Conservation (phyloP, 257 asterid genomes). For the Fraxinus excelsior region DNA sequence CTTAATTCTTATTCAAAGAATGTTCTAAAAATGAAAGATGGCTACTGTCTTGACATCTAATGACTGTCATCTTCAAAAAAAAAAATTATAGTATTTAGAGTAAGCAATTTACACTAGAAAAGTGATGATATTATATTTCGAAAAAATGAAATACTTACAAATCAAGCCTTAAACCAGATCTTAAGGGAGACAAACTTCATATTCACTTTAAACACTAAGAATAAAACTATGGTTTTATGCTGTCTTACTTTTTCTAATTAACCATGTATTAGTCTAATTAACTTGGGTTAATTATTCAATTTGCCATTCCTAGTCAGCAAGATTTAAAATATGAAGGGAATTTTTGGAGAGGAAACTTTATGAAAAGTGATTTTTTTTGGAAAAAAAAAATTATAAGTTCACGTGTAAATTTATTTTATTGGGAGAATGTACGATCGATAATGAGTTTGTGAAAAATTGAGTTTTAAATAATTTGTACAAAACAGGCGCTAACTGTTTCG, state of each 20-base stretch:
- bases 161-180: slow-evolving; percentile 33
- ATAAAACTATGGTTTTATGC: slow-evolving; percentile 41
- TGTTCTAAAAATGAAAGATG: slow-evolving; percentile 24
- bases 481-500: too few species aligned
- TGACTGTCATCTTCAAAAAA: background rate
- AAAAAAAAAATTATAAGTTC: too few species aligned
- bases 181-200: slow-evolving; percentile 42
- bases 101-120: background rate
- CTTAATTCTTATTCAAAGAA: slow-evolving; percentile 17
- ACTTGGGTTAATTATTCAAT: slow-evolving; percentile 36
- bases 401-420: too few species aligned
- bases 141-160: background rate
- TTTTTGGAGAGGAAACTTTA: slow-evolving; percentile 10
- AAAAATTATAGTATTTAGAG: background rate
- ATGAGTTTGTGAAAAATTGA: too few species aligned
- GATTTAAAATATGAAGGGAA: slow-evolving; percentile 39
- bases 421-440: too few species aligned
- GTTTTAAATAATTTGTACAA: too few species aligned
- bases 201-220: slow-evolving; percentile 31
- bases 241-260: slow-evolving; percentile 27
- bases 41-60: slow-evolving; percentile 14
- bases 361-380: too few species aligned
- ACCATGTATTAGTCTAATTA: slow-evolving; percentile 17
- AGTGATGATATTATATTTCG: background rate
- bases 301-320: slow-evolving; percentile 35